A percentile compares a stretch with the other conserved stretches of the same genome.
phyloP scores from a whole-genome alignment of 2,329 filamentous ascomycete genomes.

The Colletotrichum endophyticum region DNA sequence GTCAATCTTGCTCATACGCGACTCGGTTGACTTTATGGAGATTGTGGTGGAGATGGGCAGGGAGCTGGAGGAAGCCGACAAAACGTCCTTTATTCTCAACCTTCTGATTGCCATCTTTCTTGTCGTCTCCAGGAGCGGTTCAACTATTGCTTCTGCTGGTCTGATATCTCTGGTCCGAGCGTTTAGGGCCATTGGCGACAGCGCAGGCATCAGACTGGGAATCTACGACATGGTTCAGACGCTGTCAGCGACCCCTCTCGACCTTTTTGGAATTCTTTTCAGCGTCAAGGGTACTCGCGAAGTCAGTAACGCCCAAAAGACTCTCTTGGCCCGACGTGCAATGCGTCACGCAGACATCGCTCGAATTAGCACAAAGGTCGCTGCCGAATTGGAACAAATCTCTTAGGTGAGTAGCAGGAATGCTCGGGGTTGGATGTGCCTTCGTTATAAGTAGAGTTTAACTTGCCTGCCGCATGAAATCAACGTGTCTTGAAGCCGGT shows the following conservation, averaged over 20 bases:
- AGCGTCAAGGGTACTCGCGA: background rate
- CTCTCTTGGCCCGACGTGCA: background rate
- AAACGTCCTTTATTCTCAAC: no score
- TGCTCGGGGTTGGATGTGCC: background rate
- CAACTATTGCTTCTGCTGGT: background rate
- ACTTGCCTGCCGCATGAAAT: background rate
- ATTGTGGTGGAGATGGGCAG: no score
- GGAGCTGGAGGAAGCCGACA: no score
- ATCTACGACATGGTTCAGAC: background rate
- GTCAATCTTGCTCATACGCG: no score
- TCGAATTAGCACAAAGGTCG: background rate
- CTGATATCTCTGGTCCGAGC: background rate
- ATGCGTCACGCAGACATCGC: background rate
- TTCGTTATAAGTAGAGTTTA: rapidly evolving
- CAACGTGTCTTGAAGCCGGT: background rate
- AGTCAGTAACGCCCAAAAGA: background rate
- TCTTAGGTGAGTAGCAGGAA: rapidly evolving
- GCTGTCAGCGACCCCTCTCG: background rate
- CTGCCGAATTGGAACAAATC: background rate
- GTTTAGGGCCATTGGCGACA: background rate
- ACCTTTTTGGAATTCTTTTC: background rate
- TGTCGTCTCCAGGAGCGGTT: background rate
- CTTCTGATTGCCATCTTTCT: no score
- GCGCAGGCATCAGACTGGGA: background rate
- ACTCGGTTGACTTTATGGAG: no score